A percentile compares a stretch with the other conserved stretches of the same genome.
Conservation (phyloP, 768 basidiomycete species). For the Leccinum variicolor region DNA sequence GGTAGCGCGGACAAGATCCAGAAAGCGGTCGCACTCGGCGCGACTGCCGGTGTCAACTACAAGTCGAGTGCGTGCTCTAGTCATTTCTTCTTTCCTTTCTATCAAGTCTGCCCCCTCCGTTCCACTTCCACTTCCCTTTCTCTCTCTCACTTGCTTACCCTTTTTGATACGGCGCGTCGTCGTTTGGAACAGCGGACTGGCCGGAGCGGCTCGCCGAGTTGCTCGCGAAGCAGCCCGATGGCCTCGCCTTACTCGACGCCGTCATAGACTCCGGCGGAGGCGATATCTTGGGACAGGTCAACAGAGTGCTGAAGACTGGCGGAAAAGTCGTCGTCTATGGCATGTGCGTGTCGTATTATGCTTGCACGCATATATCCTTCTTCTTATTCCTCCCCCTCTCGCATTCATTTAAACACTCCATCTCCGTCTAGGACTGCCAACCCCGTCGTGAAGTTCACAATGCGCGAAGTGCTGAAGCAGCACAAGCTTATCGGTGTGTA, state of each 20-base stretch:
- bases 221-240: conserved; percentile 32
- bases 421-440: background rate
- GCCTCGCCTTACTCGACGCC: conserved; percentile 42
- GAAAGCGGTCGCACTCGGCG: conserved; percentile 64
- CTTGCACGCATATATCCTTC: background rate
- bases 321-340: conserved; percentile 64
- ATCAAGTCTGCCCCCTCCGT: background rate
- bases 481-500: conserved; percentile 66
- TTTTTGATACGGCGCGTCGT: background rate
- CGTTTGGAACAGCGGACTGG: conserved; percentile 45
- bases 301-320: conserved; percentile 46
- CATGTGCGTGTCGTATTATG: conserved; percentile 45
- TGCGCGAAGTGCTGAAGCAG: conserved; percentile 75
- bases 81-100: background rate
- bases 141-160: background rate
- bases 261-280: conserved; percentile 73
- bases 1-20: conserved; percentile 65
- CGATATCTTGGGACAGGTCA: conserved; percentile 51
- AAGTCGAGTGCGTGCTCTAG: conserved; percentile 47
- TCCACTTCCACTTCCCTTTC: too few species aligned
- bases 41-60: conserved; percentile 75
- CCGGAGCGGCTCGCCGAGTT: conserved; percentile 43
- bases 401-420: conserved; percentile 5
- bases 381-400: background rate
- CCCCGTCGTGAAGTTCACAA: conserved; percentile 62